Conservation (phyloP, 2,329 filamentous ascomycete genomes). For the Coniochaeta sp. region DNA sequence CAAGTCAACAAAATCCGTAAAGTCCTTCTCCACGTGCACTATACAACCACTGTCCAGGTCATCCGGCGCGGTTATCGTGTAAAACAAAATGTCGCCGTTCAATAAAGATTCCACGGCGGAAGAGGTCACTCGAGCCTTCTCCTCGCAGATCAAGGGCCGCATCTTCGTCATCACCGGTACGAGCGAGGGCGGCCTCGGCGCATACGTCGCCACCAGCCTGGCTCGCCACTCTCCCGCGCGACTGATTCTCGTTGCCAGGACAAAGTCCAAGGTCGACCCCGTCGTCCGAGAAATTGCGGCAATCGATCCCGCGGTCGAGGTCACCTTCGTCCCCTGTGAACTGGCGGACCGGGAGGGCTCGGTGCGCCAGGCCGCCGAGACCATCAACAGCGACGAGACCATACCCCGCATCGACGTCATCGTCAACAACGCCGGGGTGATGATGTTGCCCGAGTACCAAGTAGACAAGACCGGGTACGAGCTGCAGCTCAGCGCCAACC, state of each 20-base stretch:
- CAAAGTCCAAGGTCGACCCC: slow-evolving; percentile 16
- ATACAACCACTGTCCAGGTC: too few species aligned
- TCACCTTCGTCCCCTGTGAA: slow-evolving; percentile 26
- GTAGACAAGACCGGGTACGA: slow-evolving; percentile 33
- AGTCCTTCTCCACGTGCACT: too few species aligned
- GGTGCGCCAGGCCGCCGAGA: slow-evolving; percentile 26
- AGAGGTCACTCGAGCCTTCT: slow-evolving; percentile 4
- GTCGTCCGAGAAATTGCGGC: slow-evolving; percentile 24
- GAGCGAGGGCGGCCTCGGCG: slow-evolving; percentile 9
- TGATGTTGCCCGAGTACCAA: slow-evolving; percentile 24
- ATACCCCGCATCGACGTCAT: slow-evolving; percentile 29
- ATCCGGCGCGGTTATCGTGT: too few species aligned
- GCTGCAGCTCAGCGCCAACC: slow-evolving; percentile 35
- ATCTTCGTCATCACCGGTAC: slow-evolving; percentile 13
- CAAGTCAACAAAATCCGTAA: too few species aligned
- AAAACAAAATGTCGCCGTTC: slow-evolving; percentile 6
- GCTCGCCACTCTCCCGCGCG: slow-evolving; percentile 7
- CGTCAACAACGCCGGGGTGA: slow-evolving; percentile 37
- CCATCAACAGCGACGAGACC: slow-evolving; percentile 24
- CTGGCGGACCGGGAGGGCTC: slow-evolving; percentile 25
- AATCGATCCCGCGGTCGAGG: slow-evolving; percentile 19
- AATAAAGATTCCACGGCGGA: slow-evolving; percentile 3
- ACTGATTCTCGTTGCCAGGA: slow-evolving; percentile 12
- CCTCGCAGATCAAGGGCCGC: slow-evolving; percentile 4
- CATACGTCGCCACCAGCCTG: slow-evolving; percentile 8